Percentiles rank a stretch among this genome's conserved stretches.
Evolutionary conservation across 768 basidiomycete species (phyloP).

Genomic region (Lanmaoa pseudosensibilis): DNA sequence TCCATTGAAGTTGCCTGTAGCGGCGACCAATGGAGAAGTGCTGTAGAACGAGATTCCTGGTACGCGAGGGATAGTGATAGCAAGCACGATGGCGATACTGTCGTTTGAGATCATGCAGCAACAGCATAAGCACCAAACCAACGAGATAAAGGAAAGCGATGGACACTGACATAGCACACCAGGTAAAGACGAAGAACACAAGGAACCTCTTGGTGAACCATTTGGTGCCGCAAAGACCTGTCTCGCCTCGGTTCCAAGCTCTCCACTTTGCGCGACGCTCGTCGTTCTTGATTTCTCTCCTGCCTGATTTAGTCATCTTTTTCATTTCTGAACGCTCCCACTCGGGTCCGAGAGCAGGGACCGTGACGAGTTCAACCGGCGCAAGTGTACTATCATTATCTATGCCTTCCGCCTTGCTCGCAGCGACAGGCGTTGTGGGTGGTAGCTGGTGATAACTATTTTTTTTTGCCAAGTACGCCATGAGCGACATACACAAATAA

Average conservation of each 20-base stretch:
- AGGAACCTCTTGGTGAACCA: slow-evolving; percentile 75
- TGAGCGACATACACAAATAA: slow-evolving; percentile 2
- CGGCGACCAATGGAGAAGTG: slow-evolving; percentile 54
- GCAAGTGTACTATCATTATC: slow-evolving; percentile 36
- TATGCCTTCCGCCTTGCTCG: slow-evolving; percentile 37
- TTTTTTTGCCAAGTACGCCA: slow-evolving; percentile 5
- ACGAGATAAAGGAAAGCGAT: not conserved
- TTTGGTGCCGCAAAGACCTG: slow-evolving; percentile 70
- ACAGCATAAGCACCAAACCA: slow-evolving; percentile 4
- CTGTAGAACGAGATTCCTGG: slow-evolving; percentile 68
- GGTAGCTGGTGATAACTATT: slow-evolving; percentile 48
- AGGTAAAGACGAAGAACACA: slow-evolving; percentile 65
- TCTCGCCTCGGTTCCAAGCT: slow-evolving; percentile 75
- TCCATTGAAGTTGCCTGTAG: slow-evolving; percentile 56
- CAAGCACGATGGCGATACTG: slow-evolving; percentile 70
- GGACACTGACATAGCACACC: slow-evolving; percentile 53
- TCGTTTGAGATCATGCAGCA: not conserved
- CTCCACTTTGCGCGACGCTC: slow-evolving; percentile 60
- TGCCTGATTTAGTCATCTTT: slow-evolving; percentile 71
- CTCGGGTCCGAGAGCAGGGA: slow-evolving; percentile 88
- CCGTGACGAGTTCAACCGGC: slow-evolving; percentile 86
- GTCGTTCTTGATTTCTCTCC: slow-evolving; percentile 59
- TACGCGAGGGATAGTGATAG: slow-evolving; percentile 80
- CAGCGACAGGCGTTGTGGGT: slow-evolving; percentile 20
- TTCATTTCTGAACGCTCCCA: slow-evolving; percentile 81